Evolutionary conservation across 352 stramenopile genomes (phyloP), one percentile per base, ranked within the genome.

Genomic region (Peronospora farinosa): DNA sequence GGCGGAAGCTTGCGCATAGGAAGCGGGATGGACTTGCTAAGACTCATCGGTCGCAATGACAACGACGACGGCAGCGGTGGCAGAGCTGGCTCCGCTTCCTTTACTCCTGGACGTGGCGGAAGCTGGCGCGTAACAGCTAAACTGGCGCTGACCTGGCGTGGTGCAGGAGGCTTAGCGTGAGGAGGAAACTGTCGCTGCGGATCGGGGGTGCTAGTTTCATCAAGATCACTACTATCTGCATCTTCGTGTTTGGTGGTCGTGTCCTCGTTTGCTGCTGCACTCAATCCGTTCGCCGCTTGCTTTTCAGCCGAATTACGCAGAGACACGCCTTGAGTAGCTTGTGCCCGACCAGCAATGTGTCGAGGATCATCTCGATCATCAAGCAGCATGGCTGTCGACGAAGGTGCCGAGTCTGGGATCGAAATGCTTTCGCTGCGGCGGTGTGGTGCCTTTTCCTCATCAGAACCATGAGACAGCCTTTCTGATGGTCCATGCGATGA

Each of bases 1-100:
- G 57, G 53, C 10, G 58, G 65, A 13, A 63, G 62, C 11, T 64
- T 52, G 17, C 67, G 68, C 40, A 64, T 67, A 3, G 73, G 73
- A 16, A 89, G 76, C 15, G 78, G 71, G 35, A 92, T 90, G 2
- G 78, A 88, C 52, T 92, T 85, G 51, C 81, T 92, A 27, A 92
- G 55, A 43, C 78, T 92, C 73, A 80, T 88, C 0, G 81, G 77
- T 9, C 75, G 65, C 5, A 65, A 69, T 1, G 74, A 85, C 13
- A 76, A 72, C 1, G 76, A 86, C 17, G 78, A 82, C 12, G 69
- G 78, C 2, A 78, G 65, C 5, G 78, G 78, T 12, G 79, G 50
- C 17, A 67, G 49, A 13, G 35, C 55, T 12, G 45, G 40, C 2
- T 70, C 63, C 1, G 37, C 42, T 13, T 44, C 64, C 15, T 63